Evolutionary conservation across 1,284 basidiomycete genomes (phyloP), one percentile per base, ranked within the genome.

Genomic region (Paramarasmius palmivorus): DNA sequence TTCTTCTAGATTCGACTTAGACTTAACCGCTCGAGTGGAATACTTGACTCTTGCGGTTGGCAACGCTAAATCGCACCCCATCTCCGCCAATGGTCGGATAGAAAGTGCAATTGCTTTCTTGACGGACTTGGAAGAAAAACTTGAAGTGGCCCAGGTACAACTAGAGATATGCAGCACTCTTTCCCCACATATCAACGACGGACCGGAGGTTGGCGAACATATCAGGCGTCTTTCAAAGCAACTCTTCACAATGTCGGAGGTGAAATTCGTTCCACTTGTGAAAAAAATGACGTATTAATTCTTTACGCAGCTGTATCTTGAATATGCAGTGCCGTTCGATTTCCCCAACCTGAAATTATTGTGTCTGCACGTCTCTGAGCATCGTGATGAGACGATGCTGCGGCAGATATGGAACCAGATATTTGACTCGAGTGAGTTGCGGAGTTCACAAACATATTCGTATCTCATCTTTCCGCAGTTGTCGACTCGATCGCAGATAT

Each of bases 121-220:
- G 23, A 92, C 90, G 0, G 90, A 94, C 59, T 76, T 98, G 15
- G 95, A 98, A 72, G 97, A 99, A 71, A 94, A 95, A 67, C 81
- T 99, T 8, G 97, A 99, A 54, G 97, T 99, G 12, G 93, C 95
- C 2, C 92, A 96, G 72, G 94, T 99, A 8, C 97, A 99, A 66
- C 77, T 96, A 37, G 95, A 98, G 70, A 82, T 95, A 42, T 90
- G 87, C 67, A 80, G 85, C 57, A 73, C 76, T 1, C 78, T 92
- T 38, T 68, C 83, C 15, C 81, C 81, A 14, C 81, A 83, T 61
- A 75, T 89, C 23, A 69, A 78, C 57, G 81, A 89, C 56, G 75
- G 77, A 10, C 76, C 75, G 2, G 80, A 81, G 59, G 77, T 82
- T 49, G 79, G 76, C 12, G 75, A 79, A 36, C 76, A 79, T 57